phyloP scores from a whole-genome alignment of 352 stramenopile genomes.

The Pythium rishiriense region DNA sequence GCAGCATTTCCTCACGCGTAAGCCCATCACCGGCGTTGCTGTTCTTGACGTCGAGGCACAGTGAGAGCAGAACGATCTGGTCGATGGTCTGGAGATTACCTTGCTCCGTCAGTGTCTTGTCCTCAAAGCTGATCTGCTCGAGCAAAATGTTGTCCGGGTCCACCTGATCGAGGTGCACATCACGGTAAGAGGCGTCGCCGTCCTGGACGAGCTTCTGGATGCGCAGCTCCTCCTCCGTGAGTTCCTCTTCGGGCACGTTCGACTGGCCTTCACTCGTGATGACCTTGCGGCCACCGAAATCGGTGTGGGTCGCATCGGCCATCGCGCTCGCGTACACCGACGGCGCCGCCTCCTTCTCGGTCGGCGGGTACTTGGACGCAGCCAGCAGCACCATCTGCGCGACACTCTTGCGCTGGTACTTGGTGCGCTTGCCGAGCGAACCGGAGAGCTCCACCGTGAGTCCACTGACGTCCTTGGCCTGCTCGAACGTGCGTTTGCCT shows the following conservation, averaged over 20 bases:
- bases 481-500: slow-evolving; percentile 89
- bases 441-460: slow-evolving; percentile 90
- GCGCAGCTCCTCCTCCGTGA: slow-evolving; percentile 49
- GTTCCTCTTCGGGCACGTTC: slow-evolving; percentile 29
- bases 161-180: slow-evolving; percentile 88
- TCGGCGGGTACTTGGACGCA: slow-evolving; percentile 54
- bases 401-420: slow-evolving; percentile 92
- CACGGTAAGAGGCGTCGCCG: slow-evolving; percentile 67
- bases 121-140: slow-evolving; percentile 91
- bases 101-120: slow-evolving; percentile 58
- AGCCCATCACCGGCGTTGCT: slow-evolving; percentile 94
- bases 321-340: slow-evolving; percentile 61
- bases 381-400: slow-evolving; percentile 88
- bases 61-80: slow-evolving; percentile 90
- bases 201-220: slow-evolving; percentile 67
- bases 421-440: slow-evolving; percentile 93
- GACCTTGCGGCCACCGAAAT: slow-evolving; percentile 63
- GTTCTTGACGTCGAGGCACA: slow-evolving; percentile 98
- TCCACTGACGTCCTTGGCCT: slow-evolving; percentile 79
- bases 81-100: slow-evolving; percentile 78
- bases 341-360: slow-evolving; percentile 25
- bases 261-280: slow-evolving; percentile 20
- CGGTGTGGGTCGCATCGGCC: slow-evolving; percentile 56
- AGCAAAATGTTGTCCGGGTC: slow-evolving; percentile 90
- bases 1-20: slow-evolving; percentile 95